These are phyloP conservation scores for Nemania sp. DNA, from an alignment of 2,329 filamentous ascomycete species.

Conservation along the genomic window DNA sequence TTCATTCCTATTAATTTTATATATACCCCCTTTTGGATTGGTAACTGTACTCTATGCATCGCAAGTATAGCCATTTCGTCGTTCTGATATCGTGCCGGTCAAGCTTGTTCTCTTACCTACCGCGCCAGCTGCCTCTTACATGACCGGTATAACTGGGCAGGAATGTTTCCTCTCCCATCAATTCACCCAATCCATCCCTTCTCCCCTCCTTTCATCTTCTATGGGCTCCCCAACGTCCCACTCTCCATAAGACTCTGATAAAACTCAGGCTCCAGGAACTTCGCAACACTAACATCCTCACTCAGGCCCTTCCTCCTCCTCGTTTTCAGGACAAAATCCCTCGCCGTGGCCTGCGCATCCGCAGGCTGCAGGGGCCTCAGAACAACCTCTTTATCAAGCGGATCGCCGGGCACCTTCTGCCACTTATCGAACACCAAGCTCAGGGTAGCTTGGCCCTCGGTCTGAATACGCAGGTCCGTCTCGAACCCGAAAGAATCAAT, in stretches of 20 bases:
- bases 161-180: too few species aligned
- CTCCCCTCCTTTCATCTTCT: neutral
- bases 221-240: conserved; percentile 69
- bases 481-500: conserved; percentile 99
- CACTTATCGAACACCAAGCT: conserved; percentile 94
- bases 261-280: conserved; percentile 93
- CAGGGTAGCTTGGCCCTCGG: conserved; percentile 87
- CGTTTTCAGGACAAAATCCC: conserved; percentile 97
- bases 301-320: conserved; percentile 88
- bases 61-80: too few species aligned
- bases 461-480: conserved; percentile 94
- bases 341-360: conserved; percentile 81
- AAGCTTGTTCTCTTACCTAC: too few species aligned
- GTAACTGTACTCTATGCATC: too few species aligned
- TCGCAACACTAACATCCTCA: conserved; percentile 93
- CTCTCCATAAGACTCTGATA: conserved; percentile 87
- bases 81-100: too few species aligned
- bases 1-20: too few species aligned
- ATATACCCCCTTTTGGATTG: too few species aligned
- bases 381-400: conserved; percentile 83
- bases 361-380: conserved; percentile 86
- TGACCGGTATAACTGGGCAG: too few species aligned
- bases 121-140: too few species aligned
- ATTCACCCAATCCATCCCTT: neutral
- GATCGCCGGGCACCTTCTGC: conserved; percentile 94